Evolutionary conservation across 371 early-diverging fungal species (phyloP).

Genomic region (Lichtheimia hyalospora): DNA sequence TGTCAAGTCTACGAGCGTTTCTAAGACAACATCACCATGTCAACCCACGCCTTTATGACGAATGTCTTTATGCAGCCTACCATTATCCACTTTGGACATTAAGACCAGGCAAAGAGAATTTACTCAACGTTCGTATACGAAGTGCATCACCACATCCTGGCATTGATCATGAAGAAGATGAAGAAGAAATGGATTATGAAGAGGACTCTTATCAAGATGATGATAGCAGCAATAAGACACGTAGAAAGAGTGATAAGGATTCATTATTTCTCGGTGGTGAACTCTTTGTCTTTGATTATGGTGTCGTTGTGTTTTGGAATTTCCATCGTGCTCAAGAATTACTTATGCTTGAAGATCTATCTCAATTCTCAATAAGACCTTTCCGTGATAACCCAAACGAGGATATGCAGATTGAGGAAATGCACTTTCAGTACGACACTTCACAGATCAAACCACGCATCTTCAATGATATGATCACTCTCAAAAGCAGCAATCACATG

Average conservation of each 20-base stretch:
- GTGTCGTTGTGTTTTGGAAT: slow-evolving; percentile 96
- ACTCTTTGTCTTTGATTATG: slow-evolving; percentile 89
- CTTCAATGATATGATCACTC: slow-evolving; percentile 74
- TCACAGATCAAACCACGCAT: slow-evolving; percentile 57
- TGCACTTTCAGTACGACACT: slow-evolving; percentile 86
- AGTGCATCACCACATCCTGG: slow-evolving; percentile 36
- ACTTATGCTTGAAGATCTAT: slow-evolving; percentile 72
- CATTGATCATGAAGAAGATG: slow-evolving; percentile 8
- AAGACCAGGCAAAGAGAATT: slow-evolving; percentile 45
- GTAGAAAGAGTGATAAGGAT: slow-evolving; percentile 1
- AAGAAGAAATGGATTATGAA: slow-evolving; percentile 45
- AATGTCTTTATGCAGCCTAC: slow-evolving; percentile 65
- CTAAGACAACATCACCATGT: slow-evolving; percentile 59
- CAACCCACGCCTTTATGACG: slow-evolving; percentile 58
- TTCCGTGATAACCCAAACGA: slow-evolving; percentile 55
- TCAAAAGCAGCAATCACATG: slow-evolving; percentile 77
- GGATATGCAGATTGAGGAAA: slow-evolving; percentile 89
- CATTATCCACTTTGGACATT: slow-evolving; percentile 58
- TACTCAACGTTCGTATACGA: slow-evolving; percentile 39
- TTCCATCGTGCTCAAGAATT: slow-evolving; percentile 85
- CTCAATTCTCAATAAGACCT: slow-evolving; percentile 45
- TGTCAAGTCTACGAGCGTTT: slow-evolving; percentile 56
- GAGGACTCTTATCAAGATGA: slow-evolving; percentile 32
- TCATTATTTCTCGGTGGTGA: slow-evolving; percentile 65
- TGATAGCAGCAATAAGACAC: neutral